Base-by-base conservation (phyloP, 2,329 filamentous ascomycete species). In the Didymella pinodella region DNA sequence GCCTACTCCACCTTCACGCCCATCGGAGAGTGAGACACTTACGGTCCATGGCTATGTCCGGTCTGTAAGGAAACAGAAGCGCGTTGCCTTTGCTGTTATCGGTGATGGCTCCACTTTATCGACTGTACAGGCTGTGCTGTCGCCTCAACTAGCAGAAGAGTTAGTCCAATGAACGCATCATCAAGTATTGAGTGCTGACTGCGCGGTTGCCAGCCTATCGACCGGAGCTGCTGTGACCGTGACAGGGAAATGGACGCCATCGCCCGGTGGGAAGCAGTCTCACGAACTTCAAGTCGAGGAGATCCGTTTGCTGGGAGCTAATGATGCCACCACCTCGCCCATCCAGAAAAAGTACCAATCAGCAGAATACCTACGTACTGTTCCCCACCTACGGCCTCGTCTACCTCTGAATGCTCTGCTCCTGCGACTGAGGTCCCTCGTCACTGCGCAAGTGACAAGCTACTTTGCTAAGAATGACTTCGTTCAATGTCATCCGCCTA, bases 331-430 rank as follows among this genome's bases (percentile, higher is more conserved):
- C 91, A 91, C 89, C 63, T 96, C 92, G 74, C 95, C 95, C 3
- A 87, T 99, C 25, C 95, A 99, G 79, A 97, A 97, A 79, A 98
- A 98, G 79, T 97, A 95, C 69, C 93, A 97, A 69, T 92, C 89
- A 5, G 83, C 90, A 49, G 94, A 98, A 74, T 98, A 90, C 76
- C 86, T 99, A 62, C 90, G 95, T 58, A 90, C 90, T 12, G 85
- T 97, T 51, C 92, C 94, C 48, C 95, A 99, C 79, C 84, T 99
- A 59, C 90, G 95, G 57, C 81, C 90, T 64, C 90, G 94, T 69
- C 88, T 92, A 18, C 91, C 92, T 0, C 85, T 92, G 73, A 93
- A 96, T 77, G 86, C 92, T 26, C 84, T 92, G 41, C 81, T 97
- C 59, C 82, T 97, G 47, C 89, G 92, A 46, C 85, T 98, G 61